A percentile compares a stretch with the other conserved stretches of the same genome.
phyloP scores from a whole-genome alignment of 495 filamentous ascomycete genomes.

The Aspergillus taichungensis region DNA sequence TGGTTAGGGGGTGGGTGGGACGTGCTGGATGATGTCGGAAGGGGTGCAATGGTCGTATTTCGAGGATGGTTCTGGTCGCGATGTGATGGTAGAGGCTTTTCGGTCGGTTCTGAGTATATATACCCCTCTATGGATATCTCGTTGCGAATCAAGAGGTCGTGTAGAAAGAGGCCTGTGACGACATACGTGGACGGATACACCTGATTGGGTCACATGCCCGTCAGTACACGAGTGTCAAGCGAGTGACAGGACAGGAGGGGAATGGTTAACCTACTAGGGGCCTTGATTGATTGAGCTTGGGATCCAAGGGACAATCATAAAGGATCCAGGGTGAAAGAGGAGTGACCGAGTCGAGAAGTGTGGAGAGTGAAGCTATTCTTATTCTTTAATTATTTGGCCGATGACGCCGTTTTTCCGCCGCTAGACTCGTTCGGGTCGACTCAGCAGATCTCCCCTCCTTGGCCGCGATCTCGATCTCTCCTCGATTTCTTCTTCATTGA shows the following conservation, averaged over 20 bases:
- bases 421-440: too few species aligned
- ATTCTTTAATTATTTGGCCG: background rate
- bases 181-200: conserved; percentile 15
- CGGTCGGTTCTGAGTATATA: background rate
- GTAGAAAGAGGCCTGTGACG: conserved; percentile 10
- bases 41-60: background rate
- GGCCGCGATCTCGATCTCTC: too few species aligned
- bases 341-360: too few species aligned
- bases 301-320: too few species aligned
- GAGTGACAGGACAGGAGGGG: too few species aligned
- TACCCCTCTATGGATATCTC: background rate
- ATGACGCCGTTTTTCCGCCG: background rate
- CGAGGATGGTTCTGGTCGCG: background rate
- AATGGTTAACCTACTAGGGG: too few species aligned
- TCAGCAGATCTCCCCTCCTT: too few species aligned
- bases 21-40: background rate
- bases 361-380: background rate
- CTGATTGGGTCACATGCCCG: conserved; percentile 29
- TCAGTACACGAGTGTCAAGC: conserved; percentile 1
- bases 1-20: conserved; percentile 7
- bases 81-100: background rate
- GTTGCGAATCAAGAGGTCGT: background rate
- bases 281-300: too few species aligned
- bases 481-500: too few species aligned
- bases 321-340: too few species aligned